phyloP scores from a whole-genome alignment of 257 asterid species.

The Gentiana straminea region DNA sequence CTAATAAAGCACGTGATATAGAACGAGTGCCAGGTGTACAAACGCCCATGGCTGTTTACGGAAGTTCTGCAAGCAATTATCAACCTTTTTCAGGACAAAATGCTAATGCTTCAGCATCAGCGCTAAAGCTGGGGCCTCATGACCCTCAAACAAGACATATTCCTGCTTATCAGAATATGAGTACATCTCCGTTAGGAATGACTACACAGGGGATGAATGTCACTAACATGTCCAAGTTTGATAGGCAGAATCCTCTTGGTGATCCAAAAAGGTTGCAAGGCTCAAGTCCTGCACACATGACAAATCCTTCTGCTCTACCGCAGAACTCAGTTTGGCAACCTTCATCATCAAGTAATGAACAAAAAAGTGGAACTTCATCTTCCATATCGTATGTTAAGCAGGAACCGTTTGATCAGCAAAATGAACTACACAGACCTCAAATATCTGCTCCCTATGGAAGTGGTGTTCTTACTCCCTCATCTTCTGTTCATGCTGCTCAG shows the following conservation, averaged over 20 bases:
- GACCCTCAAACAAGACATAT: slow-evolving; percentile 63
- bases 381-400: slow-evolving; percentile 51
- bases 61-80: slow-evolving; percentile 43
- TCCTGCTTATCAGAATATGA: slow-evolving; percentile 45
- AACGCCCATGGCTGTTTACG: slow-evolving; percentile 44
- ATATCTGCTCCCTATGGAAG: slow-evolving; percentile 39
- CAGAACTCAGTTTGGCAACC: slow-evolving; percentile 40
- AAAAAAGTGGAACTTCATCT: slow-evolving; percentile 29
- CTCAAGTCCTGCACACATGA: slow-evolving; percentile 26
- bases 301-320: slow-evolving; percentile 29
- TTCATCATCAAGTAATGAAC: slow-evolving; percentile 30
- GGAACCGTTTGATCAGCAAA: slow-evolving; percentile 64
- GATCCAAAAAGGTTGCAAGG: slow-evolving; percentile 45
- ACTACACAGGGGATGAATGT: slow-evolving; percentile 39
- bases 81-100: slow-evolving; percentile 39
- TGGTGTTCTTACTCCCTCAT: slow-evolving; percentile 22
- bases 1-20: slow-evolving; percentile 32
- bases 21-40: slow-evolving; percentile 55
- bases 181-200: slow-evolving; percentile 36
- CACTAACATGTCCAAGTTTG: slow-evolving; percentile 45
- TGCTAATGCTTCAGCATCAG: slow-evolving; percentile 26
- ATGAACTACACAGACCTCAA: slow-evolving; percentile 40
- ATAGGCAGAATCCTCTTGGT: slow-evolving; percentile 36
- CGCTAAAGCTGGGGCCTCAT: slow-evolving; percentile 42
- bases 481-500: slow-evolving; percentile 39